These are phyloP conservation scores for Endoconidiophora laricicola DNA, from an alignment of 2,329 filamentous ascomycete species.

Conservation along the genomic window DNA sequence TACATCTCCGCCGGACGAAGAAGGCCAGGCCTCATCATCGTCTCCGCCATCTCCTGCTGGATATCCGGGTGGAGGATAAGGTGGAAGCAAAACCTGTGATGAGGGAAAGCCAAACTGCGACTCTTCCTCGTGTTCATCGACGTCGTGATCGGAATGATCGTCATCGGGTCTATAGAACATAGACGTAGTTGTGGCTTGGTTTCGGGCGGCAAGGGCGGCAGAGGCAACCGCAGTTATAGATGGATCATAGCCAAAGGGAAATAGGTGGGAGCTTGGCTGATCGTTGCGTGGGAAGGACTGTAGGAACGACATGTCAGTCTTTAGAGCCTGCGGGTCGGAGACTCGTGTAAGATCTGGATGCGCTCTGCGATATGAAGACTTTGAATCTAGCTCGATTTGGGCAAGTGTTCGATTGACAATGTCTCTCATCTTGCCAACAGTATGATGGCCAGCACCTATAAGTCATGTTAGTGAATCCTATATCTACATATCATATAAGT, in stretches of 20 bases:
- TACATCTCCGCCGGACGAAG: not conserved
- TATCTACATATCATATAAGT: not conserved
- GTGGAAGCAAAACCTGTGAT: conserved; percentile 5
- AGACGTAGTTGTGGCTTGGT: not conserved
- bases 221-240: not conserved
- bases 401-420: conserved; percentile 35
- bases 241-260: not conserved
- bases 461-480: conserved; percentile 12
- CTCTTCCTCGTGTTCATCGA: not conserved
- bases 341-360: not conserved
- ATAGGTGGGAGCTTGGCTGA: not conserved
- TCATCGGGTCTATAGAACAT: not conserved
- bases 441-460: conserved; percentile 29
- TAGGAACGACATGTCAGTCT: conserved; percentile 5
- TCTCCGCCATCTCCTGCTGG: not conserved
- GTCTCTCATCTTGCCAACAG: conserved; percentile 27
- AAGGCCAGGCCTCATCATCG: not conserved
- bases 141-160: not conserved
- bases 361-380: too few species aligned
- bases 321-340: not conserved
- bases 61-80: conserved; percentile 1
- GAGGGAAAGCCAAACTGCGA: conserved; percentile 5
- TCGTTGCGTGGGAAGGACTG: not conserved
- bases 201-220: not conserved
- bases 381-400: conserved; percentile 27